Base-by-base conservation (phyloP, 2,329 filamentous ascomycete genomes). In the Nemania abortiva region DNA sequence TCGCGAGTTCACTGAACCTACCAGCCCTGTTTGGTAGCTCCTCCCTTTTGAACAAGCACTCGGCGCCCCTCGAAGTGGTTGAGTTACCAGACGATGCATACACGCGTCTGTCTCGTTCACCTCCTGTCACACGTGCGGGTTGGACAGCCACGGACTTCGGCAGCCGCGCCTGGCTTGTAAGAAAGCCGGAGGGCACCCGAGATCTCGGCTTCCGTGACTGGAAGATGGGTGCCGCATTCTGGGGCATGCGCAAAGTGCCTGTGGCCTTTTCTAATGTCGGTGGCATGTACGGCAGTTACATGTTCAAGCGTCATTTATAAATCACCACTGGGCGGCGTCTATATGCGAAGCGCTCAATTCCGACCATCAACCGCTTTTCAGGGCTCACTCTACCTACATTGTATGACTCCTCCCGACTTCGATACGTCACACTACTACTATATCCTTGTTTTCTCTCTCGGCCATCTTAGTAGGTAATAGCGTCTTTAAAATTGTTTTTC, bases 201-300 rank as follows among this genome's bases (percentile, higher is more conserved):
- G 89, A 91, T 77, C 87, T 90, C 73, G 89, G 89, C 1, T 80
- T 83, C 55, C 84, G 90, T 37, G 82, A 83, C 75, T 96, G 93
- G 93, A 96, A 96, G 84, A 92, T 94, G 91, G 93, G 93, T 37
- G 92, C 92, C 57, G 88, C 89, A 74, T 92, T 90, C 82, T 95
- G 93, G 93, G 93, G 93, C 45, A 94, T 94, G 89, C 87, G 92
- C 71, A 96, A 98, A 83, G 87, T 98, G 50, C 97, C 95, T n/a
- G 91, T 98, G 73, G 94, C 92, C 29, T 89, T 90, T 77, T 93
- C 95, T 62, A 95, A 98, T 80, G 92, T 98, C 29, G 96, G 97
- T 75, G 94, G 94, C 70, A 97, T 97, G 77, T 98, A 98, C 78
- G 96, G 96, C 24, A 87, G 84, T 27, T 89, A 87, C 75, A 90